Base-by-base conservation (phyloP, 345 rosid species). In the Lumnitzera racemosa region DNA sequence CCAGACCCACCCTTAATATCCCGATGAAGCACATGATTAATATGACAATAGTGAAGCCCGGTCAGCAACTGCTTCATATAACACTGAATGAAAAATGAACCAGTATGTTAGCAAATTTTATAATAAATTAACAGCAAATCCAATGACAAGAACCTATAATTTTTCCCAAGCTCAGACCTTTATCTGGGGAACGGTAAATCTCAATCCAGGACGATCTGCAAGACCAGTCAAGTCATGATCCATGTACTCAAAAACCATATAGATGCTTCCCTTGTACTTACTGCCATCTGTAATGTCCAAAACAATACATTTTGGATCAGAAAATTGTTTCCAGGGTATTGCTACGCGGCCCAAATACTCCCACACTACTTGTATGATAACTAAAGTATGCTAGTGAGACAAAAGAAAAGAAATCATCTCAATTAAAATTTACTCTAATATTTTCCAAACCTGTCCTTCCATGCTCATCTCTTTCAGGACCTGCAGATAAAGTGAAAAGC, bases 211-310 rank as follows among this genome's bases (percentile, higher is more conserved):
- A 72, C 97, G 95, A 75, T 94, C 95, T 61, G 97, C 82, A 46
- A 90, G 95, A 48, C 99, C 97, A 29, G 91, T 94, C 82, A 94
- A 78, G 58, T 89, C 98, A 77, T 89, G 96, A 75, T 92, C 98
- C 98, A 92, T 89, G 75, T 89, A 92, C 59, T 89, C 98, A 69
- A 89, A 92, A 57, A 92, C 98, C 98, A 92, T 89, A 73, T 89
- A 92, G 60, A 88, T 89, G 36, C 98, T 94, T 57, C 98, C 91
- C 72, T 84, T 92, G 74, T 89, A 89, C 77, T 92, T 92, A 71
- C 86, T 83, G 47, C 86, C 90, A 80, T 85, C 97, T 89, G 76
- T 55, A 82, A 36, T 36, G 43, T 9, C 43, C 43, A 4, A 36
- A 36, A 36, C 10, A 36, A 36, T 36, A 36, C 43, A 36, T 36